phyloP scores from a whole-genome alignment of 805 yeast genomes.

The Kockiozyma suomiensis region DNA sequence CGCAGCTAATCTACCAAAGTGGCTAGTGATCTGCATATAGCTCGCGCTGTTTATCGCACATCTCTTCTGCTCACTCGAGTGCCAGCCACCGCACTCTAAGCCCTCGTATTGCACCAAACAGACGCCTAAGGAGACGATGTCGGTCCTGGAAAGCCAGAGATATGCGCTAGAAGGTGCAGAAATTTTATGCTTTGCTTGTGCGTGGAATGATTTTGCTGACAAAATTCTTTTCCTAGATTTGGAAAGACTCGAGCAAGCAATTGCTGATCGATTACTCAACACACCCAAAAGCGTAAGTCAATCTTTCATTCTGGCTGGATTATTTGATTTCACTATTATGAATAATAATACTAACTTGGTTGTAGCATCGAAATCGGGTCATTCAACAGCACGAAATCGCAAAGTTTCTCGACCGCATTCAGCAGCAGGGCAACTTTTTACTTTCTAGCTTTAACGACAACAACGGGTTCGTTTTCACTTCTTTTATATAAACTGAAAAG shows the following conservation, averaged over 20 bases:
- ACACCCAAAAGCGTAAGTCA: conserved; percentile 29
- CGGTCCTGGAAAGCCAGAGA: conserved; percentile 34
- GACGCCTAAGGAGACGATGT: conserved; percentile 12
- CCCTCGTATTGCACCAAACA: background rate
- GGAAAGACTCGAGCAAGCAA: conserved; percentile 69
- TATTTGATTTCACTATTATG: background rate
- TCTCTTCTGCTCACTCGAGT: background rate
- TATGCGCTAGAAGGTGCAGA: conserved; percentile 36
- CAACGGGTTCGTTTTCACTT: conserved; percentile 12
- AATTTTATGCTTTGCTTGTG: background rate
- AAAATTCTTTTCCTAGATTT: conserved; percentile 48
- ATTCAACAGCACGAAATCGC: conserved; percentile 62
- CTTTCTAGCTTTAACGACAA: conserved; percentile 22
- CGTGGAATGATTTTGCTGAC: background rate
- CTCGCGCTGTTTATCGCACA: background rate
- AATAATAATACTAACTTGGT: conserved; percentile 46
- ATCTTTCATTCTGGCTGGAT: conserved; percentile 30
- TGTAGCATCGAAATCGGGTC: conserved; percentile 37
- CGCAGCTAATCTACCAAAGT: conserved; percentile 4
- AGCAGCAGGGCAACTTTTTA: conserved; percentile 40
- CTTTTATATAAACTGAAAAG: background rate
- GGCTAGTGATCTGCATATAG: background rate
- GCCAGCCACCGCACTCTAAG: background rate
- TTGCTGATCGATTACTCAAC: conserved; percentile 56
- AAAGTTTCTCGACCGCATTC: conserved; percentile 53